Evolutionary conservation across 1,284 basidiomycete genomes (phyloP), one percentile per base, ranked within the genome.

Genomic region (Austropuccinia psidii): DNA sequence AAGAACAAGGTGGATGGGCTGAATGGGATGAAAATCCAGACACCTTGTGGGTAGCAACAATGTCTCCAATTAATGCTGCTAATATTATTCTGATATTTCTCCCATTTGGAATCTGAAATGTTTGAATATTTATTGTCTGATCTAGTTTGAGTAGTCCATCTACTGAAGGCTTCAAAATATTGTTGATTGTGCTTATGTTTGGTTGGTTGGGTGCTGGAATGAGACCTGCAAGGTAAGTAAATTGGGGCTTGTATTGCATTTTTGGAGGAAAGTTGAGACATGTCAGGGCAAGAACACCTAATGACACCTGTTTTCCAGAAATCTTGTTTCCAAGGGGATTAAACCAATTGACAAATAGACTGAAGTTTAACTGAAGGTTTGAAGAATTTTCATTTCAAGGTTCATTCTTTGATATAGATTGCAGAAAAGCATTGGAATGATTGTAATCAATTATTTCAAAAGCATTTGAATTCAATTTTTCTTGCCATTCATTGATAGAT

Each of bases 291-390:
- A 61, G 39, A 21, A 61, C 9, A 2, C 58, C 58, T 11, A 61
- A 7, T 13, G 58, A 61, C 4, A 4, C 4, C 43, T 61, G 58
- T 24, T 61, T 61, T 4, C 58, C 58, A 5, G 58, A 9, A 24
- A 61, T 9, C 24, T 61, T 61, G 21, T 61, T 61, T 19, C 58
- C 58, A n/a, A 41, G 37, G 7, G 58, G 58, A 37, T 61, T 61
- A 41, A n/a, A 61, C 58, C 58, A 61, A 33, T 61, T 41, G 7
- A 61, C 37, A 61, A 61, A 61, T 2, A 61, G 58, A 17, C n/a
- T n/a, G n/a, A n/a, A n/a, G n/a, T n/a, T n/a, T n/a, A n/a, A n/a
- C n/a, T n/a, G n/a, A n/a, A n/a, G n/a, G n/a, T n/a, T n/a, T n/a
- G n/a, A n/a, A n/a, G n/a, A n/a, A n/a, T n/a, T n/a, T n/a, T n/a